Evolutionary conservation across 2,329 filamentous ascomycete genomes (phyloP).

Genomic region (Polychaeton citri): DNA sequence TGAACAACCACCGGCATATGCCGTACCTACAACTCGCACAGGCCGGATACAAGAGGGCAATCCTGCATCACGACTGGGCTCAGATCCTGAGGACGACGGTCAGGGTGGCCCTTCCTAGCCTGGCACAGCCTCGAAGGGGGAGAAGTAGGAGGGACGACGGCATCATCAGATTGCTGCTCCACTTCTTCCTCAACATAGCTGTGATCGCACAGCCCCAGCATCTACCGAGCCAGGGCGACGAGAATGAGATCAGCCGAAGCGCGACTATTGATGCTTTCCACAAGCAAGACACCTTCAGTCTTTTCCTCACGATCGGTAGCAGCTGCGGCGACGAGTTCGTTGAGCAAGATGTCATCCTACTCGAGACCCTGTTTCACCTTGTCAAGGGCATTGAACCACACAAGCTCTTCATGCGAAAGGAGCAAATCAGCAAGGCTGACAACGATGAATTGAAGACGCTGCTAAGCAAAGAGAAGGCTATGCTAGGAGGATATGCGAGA

Average conservation of each 20-base stretch:
- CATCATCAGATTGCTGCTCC: conserved; percentile 80
- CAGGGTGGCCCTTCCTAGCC: conserved; percentile 68
- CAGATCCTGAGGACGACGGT: conserved; percentile 70
- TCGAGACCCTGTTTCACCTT: conserved; percentile 86
- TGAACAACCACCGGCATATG: conserved; percentile 85
- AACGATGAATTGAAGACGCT: conserved; percentile 60
- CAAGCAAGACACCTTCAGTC: conserved; percentile 76
- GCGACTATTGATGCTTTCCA: conserved; percentile 80
- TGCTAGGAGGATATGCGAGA: conserved; percentile 63
- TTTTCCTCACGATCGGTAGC: conserved; percentile 75
- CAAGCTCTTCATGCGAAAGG: conserved; percentile 73
- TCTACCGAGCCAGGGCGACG: conserved; percentile 70
- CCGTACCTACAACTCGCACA: conserved; percentile 83
- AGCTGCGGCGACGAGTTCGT: conserved; percentile 91
- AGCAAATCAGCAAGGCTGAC: conserved; percentile 54
- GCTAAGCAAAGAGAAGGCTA: conserved; percentile 71
- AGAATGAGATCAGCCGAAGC: conserved; percentile 77
- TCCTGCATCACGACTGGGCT: conserved; percentile 70
- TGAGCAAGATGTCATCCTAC: conserved; percentile 72
- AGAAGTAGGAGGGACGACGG: conserved; percentile 70
- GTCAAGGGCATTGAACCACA: conserved; percentile 78
- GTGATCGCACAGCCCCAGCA: conserved; percentile 66
- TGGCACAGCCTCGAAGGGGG: conserved; percentile 66
- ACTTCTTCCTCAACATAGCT: conserved; percentile 77
- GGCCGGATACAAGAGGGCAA: conserved; percentile 74